Evolutionary conservation across 352 stramenopile species (phyloP).

Genomic region (Peronospora belbahrii): DNA sequence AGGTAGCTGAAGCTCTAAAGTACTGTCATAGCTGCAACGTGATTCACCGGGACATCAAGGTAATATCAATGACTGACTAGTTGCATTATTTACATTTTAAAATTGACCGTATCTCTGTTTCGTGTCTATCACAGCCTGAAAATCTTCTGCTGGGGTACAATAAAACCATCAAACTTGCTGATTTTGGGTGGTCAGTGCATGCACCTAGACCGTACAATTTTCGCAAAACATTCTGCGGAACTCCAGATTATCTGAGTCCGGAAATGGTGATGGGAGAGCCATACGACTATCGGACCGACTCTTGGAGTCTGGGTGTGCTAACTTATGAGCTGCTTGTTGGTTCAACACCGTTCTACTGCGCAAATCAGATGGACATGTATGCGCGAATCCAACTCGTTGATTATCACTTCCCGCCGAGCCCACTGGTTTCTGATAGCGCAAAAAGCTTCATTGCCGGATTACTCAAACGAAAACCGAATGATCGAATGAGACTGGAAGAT

Average conservation of each 20-base stretch:
- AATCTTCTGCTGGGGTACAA: conserved; percentile 76
- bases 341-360: conserved; percentile 67
- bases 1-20: conserved; percentile 68
- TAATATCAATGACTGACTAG: conserved; percentile 13
- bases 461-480: conserved; percentile 41
- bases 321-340: conserved; percentile 78
- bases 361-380: conserved; percentile 81
- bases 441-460: conserved; percentile 60
- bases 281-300: conserved; percentile 64
- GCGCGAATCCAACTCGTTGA: conserved; percentile 57
- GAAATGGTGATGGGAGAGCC: conserved; percentile 64
- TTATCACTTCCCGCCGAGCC: conserved; percentile 47
- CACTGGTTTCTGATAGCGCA: conserved; percentile 40
- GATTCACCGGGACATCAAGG: conserved; percentile 87
- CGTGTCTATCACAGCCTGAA: conserved; percentile 42
- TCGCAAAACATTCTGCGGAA: conserved; percentile 76
- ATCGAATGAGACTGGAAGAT: conserved; percentile 54
- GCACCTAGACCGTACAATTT: conserved; percentile 48
- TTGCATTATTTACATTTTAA: background rate
- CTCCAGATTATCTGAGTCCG: conserved; percentile 78
- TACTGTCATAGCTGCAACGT: conserved; percentile 74
- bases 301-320: conserved; percentile 81
- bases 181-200: conserved; percentile 84
- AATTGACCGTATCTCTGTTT: background rate
- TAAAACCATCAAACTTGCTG: conserved; percentile 75